A percentile compares a stretch with the other conserved stretches of the same genome.
These are phyloP conservation scores for Rhizoclosmatium globosum DNA, from an alignment of 192 early-diverging fungal genomes.

Conservation along the genomic window DNA sequence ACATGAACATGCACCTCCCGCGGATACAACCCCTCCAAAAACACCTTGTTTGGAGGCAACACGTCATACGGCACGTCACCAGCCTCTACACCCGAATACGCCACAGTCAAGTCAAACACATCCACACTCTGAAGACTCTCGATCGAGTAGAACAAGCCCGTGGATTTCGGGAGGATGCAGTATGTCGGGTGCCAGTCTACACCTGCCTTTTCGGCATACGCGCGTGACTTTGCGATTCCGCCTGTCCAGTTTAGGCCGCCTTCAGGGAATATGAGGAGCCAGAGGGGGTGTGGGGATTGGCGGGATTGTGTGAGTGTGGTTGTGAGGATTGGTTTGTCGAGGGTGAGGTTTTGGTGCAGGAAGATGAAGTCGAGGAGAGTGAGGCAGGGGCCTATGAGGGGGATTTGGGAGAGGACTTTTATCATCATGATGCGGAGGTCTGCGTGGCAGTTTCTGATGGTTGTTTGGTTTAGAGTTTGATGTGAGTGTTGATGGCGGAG, in stretches of 20 bases:
- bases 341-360: constrained; percentile 82
- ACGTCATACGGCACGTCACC: constrained; percentile 81
- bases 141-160: constrained; percentile 80
- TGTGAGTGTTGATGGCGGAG: constrained; percentile 25
- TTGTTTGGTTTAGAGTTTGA: constrained; percentile 44
- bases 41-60: constrained; percentile 81
- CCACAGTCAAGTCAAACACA: constrained; percentile 90
- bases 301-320: constrained; percentile 47
- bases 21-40: constrained; percentile 76
- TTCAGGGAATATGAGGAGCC: constrained; percentile 96
- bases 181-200: constrained; percentile 48
- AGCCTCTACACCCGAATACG: constrained; percentile 77
- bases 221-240: constrained; percentile 69
- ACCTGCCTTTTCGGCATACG: constrained; percentile 69
- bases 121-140: constrained; percentile 75
- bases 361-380: constrained; percentile 93
- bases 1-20: constrained; percentile 85
- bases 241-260: constrained; percentile 86
- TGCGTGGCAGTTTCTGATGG: constrained; percentile 73
- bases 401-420: constrained; percentile 78
- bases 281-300: constrained; percentile 63
- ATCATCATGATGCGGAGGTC: constrained; percentile 92
- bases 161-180: constrained; percentile 86
- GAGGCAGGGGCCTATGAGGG: constrained; percentile 89
- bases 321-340: constrained; percentile 70